Percentiles rank a stretch among this genome's conserved stretches.
Conservation (phyloP, 306 rosid genomes). For the Ziziphus jujuba region DNA sequence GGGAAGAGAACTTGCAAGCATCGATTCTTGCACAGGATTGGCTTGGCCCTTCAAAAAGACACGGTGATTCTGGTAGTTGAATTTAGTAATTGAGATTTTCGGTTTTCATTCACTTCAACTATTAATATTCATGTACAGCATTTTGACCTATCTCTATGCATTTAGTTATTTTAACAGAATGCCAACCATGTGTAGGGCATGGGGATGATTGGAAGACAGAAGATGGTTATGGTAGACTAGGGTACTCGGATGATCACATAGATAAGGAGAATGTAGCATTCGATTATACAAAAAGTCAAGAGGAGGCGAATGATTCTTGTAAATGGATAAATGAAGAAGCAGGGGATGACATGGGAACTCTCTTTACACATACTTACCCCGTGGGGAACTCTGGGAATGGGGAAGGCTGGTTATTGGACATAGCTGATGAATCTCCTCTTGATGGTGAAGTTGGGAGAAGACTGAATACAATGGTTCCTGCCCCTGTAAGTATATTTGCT, state of each 20-base stretch:
- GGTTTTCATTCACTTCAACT: constrained; percentile 13
- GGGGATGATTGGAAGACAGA: constrained; percentile 38
- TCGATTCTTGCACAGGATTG: constrained; percentile 74
- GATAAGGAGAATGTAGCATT: constrained; percentile 23
- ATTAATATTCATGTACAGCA: too few species aligned
- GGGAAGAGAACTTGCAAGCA: constrained; percentile 44
- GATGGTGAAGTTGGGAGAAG: constrained; percentile 95
- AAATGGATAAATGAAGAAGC: constrained; percentile 21
- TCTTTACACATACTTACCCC: constrained; percentile 35
- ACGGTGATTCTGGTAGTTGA: constrained; percentile 40
- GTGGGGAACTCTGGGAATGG: constrained; percentile 36
- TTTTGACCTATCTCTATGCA: neutral
- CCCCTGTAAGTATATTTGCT: constrained; percentile 68
- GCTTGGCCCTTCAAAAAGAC: constrained; percentile 53
- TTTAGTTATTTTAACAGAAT: constrained; percentile 25
- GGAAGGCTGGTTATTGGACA: constrained; percentile 54
- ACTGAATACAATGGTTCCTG: constrained; percentile 77
- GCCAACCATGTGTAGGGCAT: constrained; percentile 42
- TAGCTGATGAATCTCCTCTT: constrained; percentile 72
- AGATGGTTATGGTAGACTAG: constrained; percentile 30
- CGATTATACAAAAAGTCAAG: constrained; percentile 31
- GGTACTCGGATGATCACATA: constrained; percentile 21
- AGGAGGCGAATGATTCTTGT: constrained; percentile 16
- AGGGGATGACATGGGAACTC: constrained; percentile 34
- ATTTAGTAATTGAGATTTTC: constrained; percentile 16